Percentiles rank a stretch among this genome's conserved stretches.
These are phyloP conservation scores for Tricholoma sp. DNA, from an alignment of 768 basidiomycete genomes.

Conservation along the genomic window DNA sequence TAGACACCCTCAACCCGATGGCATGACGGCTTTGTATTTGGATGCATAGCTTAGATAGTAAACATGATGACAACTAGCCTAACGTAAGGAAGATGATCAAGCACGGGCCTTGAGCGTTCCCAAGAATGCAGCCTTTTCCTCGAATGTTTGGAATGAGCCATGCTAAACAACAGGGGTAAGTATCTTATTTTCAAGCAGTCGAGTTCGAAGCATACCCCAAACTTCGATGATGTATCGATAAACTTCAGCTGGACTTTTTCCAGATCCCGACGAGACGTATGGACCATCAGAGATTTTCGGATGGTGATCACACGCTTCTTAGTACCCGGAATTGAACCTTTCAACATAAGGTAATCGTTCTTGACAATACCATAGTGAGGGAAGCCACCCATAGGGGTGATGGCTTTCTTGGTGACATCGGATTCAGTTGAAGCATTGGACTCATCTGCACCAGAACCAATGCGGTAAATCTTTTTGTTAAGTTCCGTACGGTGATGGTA, in stretches of 20 bases:
- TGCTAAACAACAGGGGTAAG: slow-evolving; percentile 45
- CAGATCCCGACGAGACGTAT: slow-evolving; percentile 92
- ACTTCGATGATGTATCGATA: slow-evolving; percentile 98
- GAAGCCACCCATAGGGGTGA: slow-evolving; percentile 99
- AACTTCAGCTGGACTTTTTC: slow-evolving; percentile 99
- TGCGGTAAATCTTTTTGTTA: slow-evolving; percentile 99
- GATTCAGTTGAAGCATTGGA: slow-evolving; percentile 90
- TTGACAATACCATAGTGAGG: slow-evolving; percentile 98
- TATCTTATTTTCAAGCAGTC: not conserved
- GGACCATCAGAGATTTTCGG: slow-evolving; percentile 94
- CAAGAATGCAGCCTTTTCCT: slow-evolving; percentile 94
- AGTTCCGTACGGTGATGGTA: slow-evolving; percentile 97
- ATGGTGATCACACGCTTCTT: slow-evolving; percentile 98
- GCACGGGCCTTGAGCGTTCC: slow-evolving; percentile 84
- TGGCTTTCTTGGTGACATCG: slow-evolving; percentile 88
- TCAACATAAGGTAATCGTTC: slow-evolving; percentile 97
- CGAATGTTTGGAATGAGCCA: slow-evolving; percentile 93
- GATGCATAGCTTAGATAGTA: slow-evolving; percentile 34
- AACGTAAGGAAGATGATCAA: slow-evolving; percentile 40
- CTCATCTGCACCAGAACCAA: slow-evolving; percentile 74
- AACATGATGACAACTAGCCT: slow-evolving; percentile 30
- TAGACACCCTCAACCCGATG: not conserved
- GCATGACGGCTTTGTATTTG: slow-evolving; percentile 11
- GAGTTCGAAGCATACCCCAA: slow-evolving; percentile 61
- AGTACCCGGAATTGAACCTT: slow-evolving; percentile 93